Evolutionary conservation across 2,329 filamentous ascomycete genomes (phyloP).

Genomic region (Alternaria atra): DNA sequence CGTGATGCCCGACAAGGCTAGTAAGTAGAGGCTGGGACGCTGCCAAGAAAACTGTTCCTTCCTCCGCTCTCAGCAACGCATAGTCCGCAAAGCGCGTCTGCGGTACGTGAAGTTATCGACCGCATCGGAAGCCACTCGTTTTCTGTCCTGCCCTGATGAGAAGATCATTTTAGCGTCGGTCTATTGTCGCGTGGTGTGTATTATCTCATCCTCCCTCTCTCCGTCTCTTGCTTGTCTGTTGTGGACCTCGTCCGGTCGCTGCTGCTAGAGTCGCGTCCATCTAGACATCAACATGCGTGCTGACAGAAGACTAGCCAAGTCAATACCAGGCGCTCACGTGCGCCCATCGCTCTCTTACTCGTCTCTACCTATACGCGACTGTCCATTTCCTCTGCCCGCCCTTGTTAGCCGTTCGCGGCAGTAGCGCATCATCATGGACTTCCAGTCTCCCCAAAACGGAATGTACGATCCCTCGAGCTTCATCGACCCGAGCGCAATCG

Average conservation of each 20-base stretch:
- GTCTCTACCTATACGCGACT: constrained; percentile 16
- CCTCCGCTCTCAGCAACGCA: constrained; percentile 40
- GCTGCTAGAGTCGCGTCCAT: constrained; percentile 37
- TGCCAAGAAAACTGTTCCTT: constrained; percentile 21
- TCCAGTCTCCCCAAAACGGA: constrained; percentile 48
- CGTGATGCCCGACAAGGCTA: constrained; percentile 28
- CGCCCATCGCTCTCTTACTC: constrained; percentile 21
- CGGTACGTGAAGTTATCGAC: constrained; percentile 46
- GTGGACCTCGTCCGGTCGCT: constrained; percentile 28
- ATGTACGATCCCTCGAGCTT: constrained; percentile 50
- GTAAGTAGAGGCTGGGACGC: constrained; percentile 12
- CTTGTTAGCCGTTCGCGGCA: constrained; percentile 14
- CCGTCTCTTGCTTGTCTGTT: constrained; percentile 23
- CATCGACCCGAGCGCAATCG: constrained; percentile 53
- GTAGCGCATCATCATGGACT: constrained; percentile 46
- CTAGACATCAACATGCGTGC: constrained; percentile 42
- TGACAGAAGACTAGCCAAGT: constrained; percentile 37
- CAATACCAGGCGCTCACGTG: constrained; percentile 38
- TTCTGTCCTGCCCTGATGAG: constrained; percentile 42
- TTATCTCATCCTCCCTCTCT: constrained; percentile 16
- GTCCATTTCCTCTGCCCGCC: constrained; percentile 10
- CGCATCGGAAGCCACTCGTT: constrained; percentile 36
- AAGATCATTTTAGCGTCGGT: constrained; percentile 34
- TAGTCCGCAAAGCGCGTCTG: constrained; percentile 45
- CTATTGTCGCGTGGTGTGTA: constrained; percentile 37